Base-by-base conservation (phyloP, 2,329 filamentous ascomycete genomes). In the Monosporascus ibericus region DNA sequence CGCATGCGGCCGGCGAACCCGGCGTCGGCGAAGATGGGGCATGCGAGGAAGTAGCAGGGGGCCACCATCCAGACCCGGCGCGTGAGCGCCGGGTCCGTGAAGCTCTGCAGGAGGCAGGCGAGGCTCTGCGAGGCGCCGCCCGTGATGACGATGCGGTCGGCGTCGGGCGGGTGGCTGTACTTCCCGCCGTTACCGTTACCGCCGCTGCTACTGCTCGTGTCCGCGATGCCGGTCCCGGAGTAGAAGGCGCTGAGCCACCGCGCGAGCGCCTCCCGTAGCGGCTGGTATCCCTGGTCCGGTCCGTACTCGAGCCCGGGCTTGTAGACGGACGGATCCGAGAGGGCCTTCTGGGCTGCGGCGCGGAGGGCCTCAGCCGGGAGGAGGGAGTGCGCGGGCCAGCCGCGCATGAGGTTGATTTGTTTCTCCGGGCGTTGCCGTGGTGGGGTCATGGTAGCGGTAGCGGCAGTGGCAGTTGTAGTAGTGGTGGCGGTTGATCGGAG, bases 111-210 rank as follows among this genome's bases (percentile, higher is more conserved):
- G 4, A 95, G 72, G 63, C 84, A 87, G 0, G 87, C 90, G 2
- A 95, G 68, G 65, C 86, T 91, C 75, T 95, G 91, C 58, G 84
- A 89, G 3, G 92, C 92, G 17, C 92, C 92, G 44, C 91, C 90
- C 0, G 88, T 89, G 65, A 96, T 86, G 65, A 85, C 88, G 50
- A 96, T 86, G 34, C 89, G 79, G 3, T 82, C 75, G 4, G 77
- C 63, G 15, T 76, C 75, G 6, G 68, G 42, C 24, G 42, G 11
- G 42, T 46, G 42, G 42, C 22, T 30, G 22, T 46, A 30, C 22
- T 25, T 59, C 20, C 55, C 48, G 6, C 48, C 52, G 59, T 30
- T 36, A 46, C 36, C 9, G 30, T 42, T 7, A 22, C 20, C 30
- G 5, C n/a, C 5, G 20, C 27, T 39, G 27, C 22, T 68, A 58